Conservation (phyloP, 23 red algal species). For the Chondrus crispus region DNA sequence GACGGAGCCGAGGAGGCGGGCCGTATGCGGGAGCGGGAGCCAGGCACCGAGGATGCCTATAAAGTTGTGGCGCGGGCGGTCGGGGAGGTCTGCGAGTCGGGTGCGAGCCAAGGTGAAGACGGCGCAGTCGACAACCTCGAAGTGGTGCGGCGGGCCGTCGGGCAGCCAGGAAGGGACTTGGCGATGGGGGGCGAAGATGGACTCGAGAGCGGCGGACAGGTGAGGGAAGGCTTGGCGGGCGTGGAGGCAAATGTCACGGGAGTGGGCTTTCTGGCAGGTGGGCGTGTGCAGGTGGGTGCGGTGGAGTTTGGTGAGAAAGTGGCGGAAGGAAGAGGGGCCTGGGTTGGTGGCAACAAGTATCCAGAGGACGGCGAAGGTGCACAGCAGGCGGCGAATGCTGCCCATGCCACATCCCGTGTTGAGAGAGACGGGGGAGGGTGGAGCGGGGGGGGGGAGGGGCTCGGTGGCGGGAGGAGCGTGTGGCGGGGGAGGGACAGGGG, state of each 20-base stretch:
- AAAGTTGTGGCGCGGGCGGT: constrained; percentile 6
- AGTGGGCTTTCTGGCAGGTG: neutral
- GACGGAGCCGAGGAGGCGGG: constrained; percentile 33
- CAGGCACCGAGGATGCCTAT: constrained; percentile 32
- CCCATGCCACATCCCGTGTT: constrained; percentile 11
- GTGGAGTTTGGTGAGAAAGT: constrained; percentile 1
- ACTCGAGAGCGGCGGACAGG: constrained; percentile 6
- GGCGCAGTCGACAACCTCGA: constrained; percentile 58
- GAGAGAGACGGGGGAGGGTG: neutral
- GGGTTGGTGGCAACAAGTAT: constrained; percentile 64
- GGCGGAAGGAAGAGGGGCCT: constrained; percentile 4
- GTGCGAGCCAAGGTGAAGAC: constrained; percentile 49
- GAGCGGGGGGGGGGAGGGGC: neutral
- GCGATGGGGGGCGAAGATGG: constrained; percentile 39
- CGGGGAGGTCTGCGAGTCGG: neutral
- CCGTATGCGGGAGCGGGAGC: constrained; percentile 40
- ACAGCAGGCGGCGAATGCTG: neutral
- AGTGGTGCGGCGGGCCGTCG: neutral
- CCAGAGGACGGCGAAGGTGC: constrained; percentile 24
- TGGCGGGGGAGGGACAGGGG: too few species aligned
- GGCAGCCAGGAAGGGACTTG: neutral
- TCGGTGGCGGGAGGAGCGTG: too few species aligned
- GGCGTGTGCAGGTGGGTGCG: neutral
- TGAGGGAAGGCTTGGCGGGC: constrained; percentile 47
- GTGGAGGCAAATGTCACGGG: constrained; percentile 7